Evolutionary conservation across 106 monocot species (phyloP).

Genomic region (Apostasia ramifera): DNA sequence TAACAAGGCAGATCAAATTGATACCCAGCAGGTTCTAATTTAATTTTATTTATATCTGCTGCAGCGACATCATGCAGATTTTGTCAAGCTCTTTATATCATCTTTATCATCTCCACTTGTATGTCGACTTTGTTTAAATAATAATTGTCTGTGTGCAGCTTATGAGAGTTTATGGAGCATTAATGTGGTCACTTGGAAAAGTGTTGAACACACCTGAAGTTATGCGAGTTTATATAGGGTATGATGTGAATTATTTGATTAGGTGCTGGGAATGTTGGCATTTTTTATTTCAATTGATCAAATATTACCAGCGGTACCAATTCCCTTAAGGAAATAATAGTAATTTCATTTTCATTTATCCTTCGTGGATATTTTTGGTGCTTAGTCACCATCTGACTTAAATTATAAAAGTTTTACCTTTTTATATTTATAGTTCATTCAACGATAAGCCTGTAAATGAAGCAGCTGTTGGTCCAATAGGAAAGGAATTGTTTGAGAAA

Average conservation of each 20-base stretch:
- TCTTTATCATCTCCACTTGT: too few relatives aligned
- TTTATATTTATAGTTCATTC: constrained; percentile 57
- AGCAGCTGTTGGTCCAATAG: constrained; percentile 57
- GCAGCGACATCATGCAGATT: neutral
- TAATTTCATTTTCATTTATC: too few relatives aligned
- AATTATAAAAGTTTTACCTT: too few relatives aligned
- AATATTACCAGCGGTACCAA: too few relatives aligned
- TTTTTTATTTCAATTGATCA: too few relatives aligned
- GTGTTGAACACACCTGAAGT: constrained; percentile 96
- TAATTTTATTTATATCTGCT: neutral
- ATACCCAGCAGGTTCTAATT: constrained; percentile 68
- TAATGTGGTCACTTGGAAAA: constrained; percentile 98
- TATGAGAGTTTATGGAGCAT: constrained; percentile 98
- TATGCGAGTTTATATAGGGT: constrained; percentile 97
- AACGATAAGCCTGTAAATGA: constrained; percentile 90
- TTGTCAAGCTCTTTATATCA: too few relatives aligned
- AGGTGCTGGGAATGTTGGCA: too few relatives aligned
- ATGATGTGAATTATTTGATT: neutral
- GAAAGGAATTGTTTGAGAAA: constrained; percentile 87
- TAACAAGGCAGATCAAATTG: constrained; percentile 95
- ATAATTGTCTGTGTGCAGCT: constrained; percentile 35
- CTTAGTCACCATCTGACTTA: too few relatives aligned
- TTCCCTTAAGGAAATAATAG: too few relatives aligned
- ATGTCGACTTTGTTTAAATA: neutral
- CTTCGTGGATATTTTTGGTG: too few relatives aligned